These are phyloP conservation scores for Pachyrhizus erosus DNA, from an alignment of 306 rosid species.

Conservation along the genomic window DNA sequence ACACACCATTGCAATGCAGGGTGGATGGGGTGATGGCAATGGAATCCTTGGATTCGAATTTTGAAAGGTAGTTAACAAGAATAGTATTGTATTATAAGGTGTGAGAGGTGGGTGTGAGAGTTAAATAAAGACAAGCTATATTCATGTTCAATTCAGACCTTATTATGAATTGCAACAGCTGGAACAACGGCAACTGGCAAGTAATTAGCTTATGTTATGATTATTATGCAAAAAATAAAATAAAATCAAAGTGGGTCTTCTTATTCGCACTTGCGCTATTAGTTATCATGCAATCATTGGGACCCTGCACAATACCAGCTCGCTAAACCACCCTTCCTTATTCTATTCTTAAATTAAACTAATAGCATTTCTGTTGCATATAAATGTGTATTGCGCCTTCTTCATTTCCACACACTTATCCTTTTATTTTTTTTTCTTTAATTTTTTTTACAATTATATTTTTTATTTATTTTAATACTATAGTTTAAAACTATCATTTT, in stretches of 20 bases:
- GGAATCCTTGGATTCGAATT: constrained; percentile 12
- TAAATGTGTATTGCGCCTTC: not conserved
- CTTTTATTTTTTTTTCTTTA: too few relatives aligned
- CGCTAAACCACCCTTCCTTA: not conserved
- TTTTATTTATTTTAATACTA: too few relatives aligned
- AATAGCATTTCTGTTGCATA: not conserved
- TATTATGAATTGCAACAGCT: not conserved
- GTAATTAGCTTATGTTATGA: not conserved
- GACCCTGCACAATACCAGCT: not conserved
- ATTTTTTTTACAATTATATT: too few relatives aligned
- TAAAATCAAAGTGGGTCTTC: constrained; percentile 7
- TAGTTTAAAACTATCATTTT: too few relatives aligned
- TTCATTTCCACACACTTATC: too few relatives aligned
- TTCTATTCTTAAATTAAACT: not conserved
- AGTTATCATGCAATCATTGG: constrained; percentile 3
- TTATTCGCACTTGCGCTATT: constrained; percentile 28
- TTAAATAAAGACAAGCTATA: not conserved
- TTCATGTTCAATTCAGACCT: not conserved
- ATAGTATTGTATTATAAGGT: not conserved
- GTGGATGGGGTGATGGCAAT: not conserved
- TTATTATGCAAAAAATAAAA: not conserved
- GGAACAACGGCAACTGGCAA: constrained; percentile 2
- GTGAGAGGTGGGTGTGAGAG: not conserved
- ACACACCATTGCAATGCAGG: too few relatives aligned
- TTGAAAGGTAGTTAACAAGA: not conserved